Conservation (phyloP, 2,329 filamentous ascomycete genomes). For the Fusarium tanahbumbuense region DNA sequence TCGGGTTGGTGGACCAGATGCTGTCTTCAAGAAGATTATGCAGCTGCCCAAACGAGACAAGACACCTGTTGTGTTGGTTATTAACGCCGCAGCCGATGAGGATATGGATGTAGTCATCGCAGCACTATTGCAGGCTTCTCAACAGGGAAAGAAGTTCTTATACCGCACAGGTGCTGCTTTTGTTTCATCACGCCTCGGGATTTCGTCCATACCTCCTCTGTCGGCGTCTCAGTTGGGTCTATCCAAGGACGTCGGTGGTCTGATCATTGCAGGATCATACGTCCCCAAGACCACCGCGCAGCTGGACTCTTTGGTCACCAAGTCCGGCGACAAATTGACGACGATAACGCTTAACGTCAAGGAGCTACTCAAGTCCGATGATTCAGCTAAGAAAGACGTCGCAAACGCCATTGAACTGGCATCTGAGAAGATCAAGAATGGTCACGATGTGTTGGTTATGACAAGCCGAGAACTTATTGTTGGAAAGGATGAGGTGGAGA, state of each 20-base stretch:
- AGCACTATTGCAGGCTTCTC: conserved; percentile 56
- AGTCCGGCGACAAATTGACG: conserved; percentile 55
- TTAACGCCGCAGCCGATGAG: conserved; percentile 64
- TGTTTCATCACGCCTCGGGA: conserved; percentile 62
- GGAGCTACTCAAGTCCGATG: conserved; percentile 56
- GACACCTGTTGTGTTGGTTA: conserved; percentile 55
- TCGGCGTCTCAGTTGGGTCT: conserved; percentile 58
- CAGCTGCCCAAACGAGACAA: conserved; percentile 38
- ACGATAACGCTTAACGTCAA: conserved; percentile 62
- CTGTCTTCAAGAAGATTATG: conserved; percentile 56
- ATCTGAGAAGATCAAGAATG: conserved; percentile 55
- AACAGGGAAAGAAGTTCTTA: conserved; percentile 50
- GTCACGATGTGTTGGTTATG: conserved; percentile 68
- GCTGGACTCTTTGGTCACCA: conserved; percentile 56
- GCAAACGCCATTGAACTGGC: conserved; percentile 48
- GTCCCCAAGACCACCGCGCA: conserved; percentile 70
- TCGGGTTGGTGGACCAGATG: conserved; percentile 56
- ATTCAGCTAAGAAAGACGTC: conserved; percentile 49
- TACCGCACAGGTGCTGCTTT: conserved; percentile 58
- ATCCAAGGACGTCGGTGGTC: conserved; percentile 55
- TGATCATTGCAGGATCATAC: conserved; percentile 68
- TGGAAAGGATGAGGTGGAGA: conserved; percentile 59
- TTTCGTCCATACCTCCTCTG: conserved; percentile 62
- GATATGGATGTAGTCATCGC: conserved; percentile 67
- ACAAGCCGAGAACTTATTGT: conserved; percentile 65